Evolutionary conservation across 1,284 basidiomycete species (phyloP).

Genomic region (Phellinidium pouzarii): DNA sequence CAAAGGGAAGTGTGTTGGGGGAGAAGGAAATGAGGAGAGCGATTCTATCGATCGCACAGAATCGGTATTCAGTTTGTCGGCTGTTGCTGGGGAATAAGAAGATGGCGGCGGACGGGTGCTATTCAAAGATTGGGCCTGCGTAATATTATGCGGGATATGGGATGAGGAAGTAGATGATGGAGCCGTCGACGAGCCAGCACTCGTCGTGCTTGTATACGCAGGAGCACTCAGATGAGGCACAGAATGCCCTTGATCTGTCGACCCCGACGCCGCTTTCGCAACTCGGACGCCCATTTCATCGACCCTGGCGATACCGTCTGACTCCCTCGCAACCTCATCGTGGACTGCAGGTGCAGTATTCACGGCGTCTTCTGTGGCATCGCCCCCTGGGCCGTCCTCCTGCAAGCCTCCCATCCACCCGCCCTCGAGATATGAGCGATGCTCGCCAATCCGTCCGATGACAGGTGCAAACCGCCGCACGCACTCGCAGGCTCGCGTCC

Average conservation of each 20-base stretch:
- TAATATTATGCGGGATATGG: neutral
- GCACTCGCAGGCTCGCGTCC: constrained; percentile 63
- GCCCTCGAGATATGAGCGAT: constrained; percentile 66
- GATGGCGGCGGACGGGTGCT: constrained; percentile 4
- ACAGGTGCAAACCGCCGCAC: constrained; percentile 58
- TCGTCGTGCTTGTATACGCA: neutral
- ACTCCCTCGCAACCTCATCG: neutral
- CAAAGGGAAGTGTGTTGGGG: constrained; percentile 63
- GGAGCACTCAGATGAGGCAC: constrained; percentile 3
- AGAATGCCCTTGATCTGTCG: neutral
- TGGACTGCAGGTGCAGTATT: neutral
- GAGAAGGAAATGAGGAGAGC: constrained; percentile 62
- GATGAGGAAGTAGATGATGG: constrained; percentile 7
- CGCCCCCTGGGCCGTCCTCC: constrained; percentile 37
- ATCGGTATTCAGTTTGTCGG: constrained; percentile 26
- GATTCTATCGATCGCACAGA: constrained; percentile 53
- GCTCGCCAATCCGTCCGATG: constrained; percentile 63
- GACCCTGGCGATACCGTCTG: neutral
- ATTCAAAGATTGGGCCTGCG: constrained; percentile 3
- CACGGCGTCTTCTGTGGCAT: neutral
- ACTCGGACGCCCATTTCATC: constrained; percentile 14
- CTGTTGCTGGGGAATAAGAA: constrained; percentile 4
- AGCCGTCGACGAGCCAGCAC: neutral
- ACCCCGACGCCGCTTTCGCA: neutral
- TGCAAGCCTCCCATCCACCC: constrained; percentile 59